phyloP scores from a whole-genome alignment of 495 filamentous ascomycete species.

The Talaromyces proteolyticus region DNA sequence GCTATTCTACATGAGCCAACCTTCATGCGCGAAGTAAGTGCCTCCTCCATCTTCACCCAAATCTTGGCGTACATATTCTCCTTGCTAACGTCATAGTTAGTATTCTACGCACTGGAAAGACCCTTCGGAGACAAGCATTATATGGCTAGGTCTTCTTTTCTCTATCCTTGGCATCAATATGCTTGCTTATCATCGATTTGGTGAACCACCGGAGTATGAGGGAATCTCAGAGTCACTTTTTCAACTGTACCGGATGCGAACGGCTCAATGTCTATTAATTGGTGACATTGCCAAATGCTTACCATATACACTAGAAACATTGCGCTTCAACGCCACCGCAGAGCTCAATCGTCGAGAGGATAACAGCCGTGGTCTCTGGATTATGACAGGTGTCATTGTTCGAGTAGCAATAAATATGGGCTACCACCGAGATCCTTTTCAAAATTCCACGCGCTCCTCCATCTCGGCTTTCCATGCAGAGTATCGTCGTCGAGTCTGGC shows the following conservation, averaged over 20 bases:
- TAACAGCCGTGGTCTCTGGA: conserved; percentile 74
- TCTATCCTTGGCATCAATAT: conserved; percentile 84
- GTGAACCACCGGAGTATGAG: conserved; percentile 78
- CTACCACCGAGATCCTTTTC: conserved; percentile 88
- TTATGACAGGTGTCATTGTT: conserved; percentile 76
- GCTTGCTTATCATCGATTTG: conserved; percentile 83
- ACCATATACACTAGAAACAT: conserved; percentile 77
- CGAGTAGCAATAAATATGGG: conserved; percentile 91
- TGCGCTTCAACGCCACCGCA: conserved; percentile 78
- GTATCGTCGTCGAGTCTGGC: conserved; percentile 86
- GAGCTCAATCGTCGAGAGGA: conserved; percentile 76
- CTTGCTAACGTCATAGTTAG: conserved; percentile 22
- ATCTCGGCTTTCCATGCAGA: conserved; percentile 86
- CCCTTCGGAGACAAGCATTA: conserved; percentile 69
- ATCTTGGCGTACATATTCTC: too few relatives aligned
- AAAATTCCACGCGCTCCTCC: conserved; percentile 69
- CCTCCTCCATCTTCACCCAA: too few relatives aligned
- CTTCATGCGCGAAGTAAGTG: conserved; percentile 7
- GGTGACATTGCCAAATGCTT: conserved; percentile 88
- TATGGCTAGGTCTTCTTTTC: conserved; percentile 88
- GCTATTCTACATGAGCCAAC: conserved; percentile 5
- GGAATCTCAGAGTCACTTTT: conserved; percentile 63
- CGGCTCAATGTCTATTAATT: conserved; percentile 79
- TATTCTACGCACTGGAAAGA: conserved; percentile 86
- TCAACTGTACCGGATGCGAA: conserved; percentile 68